These are phyloP conservation scores for Sclerotinia sclerotiorum DNA, from an alignment of 2,329 filamentous ascomycete species.

Conservation along the genomic window DNA sequence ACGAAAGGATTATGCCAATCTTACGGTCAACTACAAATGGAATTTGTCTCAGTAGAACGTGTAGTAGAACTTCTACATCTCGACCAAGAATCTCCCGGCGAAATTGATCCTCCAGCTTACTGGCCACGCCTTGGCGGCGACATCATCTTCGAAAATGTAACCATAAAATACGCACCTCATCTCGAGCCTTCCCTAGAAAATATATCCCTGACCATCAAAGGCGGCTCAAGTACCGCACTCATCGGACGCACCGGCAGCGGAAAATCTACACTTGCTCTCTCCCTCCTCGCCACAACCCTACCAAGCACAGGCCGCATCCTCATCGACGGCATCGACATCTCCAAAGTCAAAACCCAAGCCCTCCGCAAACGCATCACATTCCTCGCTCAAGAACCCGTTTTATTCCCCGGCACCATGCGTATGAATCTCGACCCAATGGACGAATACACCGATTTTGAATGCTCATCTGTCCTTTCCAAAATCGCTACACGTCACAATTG, in stretches of 20 bases:
- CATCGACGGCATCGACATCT: conserved; percentile 61
- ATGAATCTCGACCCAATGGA: conserved; percentile 62
- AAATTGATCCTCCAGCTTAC: conserved; percentile 65
- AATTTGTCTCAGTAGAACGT: conserved; percentile 87
- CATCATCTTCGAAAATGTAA: conserved; percentile 74
- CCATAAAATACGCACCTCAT: conserved; percentile 75
- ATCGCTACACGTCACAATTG: conserved; percentile 57
- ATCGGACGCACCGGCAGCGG: conserved; percentile 81
- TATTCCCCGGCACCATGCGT: conserved; percentile 62
- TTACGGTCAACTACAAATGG: conserved; percentile 85
- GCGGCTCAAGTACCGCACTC: conserved; percentile 74
- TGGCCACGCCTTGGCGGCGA: conserved; percentile 75
- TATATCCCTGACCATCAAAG: conserved; percentile 72
- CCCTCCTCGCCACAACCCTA: conserved; percentile 56
- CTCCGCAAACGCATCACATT: conserved; percentile 64
- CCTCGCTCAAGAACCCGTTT: conserved; percentile 65
- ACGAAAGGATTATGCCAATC: conserved; percentile 74
- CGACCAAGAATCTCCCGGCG: conserved; percentile 70
- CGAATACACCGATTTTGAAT: conserved; percentile 56
- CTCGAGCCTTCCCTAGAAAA: conserved; percentile 70
- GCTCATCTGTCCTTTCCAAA: conserved; percentile 52
- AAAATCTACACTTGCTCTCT: conserved; percentile 72
- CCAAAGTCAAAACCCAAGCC: conserved; percentile 57
- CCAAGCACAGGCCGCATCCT: conserved; percentile 56
- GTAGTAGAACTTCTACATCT: conserved; percentile 79